These are phyloP conservation scores for Pulveroboletus ravenelii DNA, from an alignment of 768 basidiomycete species.

Conservation along the genomic window DNA sequence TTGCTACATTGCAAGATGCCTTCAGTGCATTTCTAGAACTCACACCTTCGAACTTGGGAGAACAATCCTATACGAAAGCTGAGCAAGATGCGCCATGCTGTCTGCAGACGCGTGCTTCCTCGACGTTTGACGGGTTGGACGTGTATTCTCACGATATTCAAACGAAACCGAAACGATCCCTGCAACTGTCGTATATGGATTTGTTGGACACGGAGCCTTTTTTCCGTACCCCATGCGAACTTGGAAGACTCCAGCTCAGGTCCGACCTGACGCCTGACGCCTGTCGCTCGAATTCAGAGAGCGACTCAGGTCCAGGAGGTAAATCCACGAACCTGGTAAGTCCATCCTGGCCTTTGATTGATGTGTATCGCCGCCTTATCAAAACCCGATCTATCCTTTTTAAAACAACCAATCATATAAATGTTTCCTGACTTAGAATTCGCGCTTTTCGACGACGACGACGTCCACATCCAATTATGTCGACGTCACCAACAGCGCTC, in stretches of 20 bases:
- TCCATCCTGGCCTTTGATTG: neutral
- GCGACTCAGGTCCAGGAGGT: neutral
- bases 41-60: constrained; percentile 19
- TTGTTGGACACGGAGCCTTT: constrained; percentile 20
- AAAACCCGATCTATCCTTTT: neutral
- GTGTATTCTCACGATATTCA: constrained; percentile 27
- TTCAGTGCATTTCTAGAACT: constrained; percentile 26
- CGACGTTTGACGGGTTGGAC: constrained; percentile 29
- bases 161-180: constrained; percentile 11
- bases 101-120: constrained; percentile 26
- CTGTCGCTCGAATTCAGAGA: constrained; percentile 15
- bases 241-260: constrained; percentile 14
- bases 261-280: constrained; percentile 22
- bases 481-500: constrained; percentile 5
- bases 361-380: neutral
- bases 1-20: constrained; percentile 26
- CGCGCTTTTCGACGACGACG: constrained; percentile 35
- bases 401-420: neutral
- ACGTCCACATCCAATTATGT: constrained; percentile 32
- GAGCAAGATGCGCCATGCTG: constrained; percentile 2
- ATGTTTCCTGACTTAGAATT: constrained; percentile 17
- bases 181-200: constrained; percentile 19
- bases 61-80: constrained; percentile 14
- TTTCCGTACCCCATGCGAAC: constrained; percentile 8
- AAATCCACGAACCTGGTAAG: constrained; percentile 17